Percentiles rank a stretch among this genome's conserved stretches.
phyloP scores from a whole-genome alignment of 2,329 filamentous ascomycete genomes.

The Aureobasidium sp. region DNA sequence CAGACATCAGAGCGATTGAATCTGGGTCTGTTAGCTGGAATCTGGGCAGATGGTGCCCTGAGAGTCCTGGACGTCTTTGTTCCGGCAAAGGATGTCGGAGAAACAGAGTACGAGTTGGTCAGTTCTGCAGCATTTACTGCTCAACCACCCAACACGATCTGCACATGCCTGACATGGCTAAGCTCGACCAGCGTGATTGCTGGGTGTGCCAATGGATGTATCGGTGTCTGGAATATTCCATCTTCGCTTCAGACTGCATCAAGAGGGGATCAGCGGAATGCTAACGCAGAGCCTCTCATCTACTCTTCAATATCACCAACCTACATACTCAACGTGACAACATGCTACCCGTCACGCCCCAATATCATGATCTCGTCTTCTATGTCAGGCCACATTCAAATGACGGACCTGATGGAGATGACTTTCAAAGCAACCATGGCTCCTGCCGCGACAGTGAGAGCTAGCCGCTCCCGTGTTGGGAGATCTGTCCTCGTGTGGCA shows the following conservation, averaged over 20 bases:
- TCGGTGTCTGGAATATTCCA: slow-evolving; percentile 45
- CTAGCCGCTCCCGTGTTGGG: slow-evolving; percentile 43
- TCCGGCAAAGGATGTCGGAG: slow-evolving; percentile 14
- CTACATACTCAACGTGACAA: slow-evolving; percentile 39
- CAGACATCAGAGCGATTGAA: slow-evolving; percentile 24
- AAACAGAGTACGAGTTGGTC: slow-evolving; percentile 31
- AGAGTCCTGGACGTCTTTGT: slow-evolving; percentile 45
- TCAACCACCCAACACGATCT: slow-evolving; percentile 44
- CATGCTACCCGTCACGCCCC: slow-evolving; percentile 47
- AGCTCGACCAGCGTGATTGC: slow-evolving; percentile 47
- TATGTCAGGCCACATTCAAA: slow-evolving; percentile 45
- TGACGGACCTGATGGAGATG: slow-evolving; percentile 46
- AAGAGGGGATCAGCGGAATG: slow-evolving; percentile 20
- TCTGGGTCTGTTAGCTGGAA: slow-evolving; percentile 46
- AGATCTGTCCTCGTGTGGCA: slow-evolving; percentile 44
- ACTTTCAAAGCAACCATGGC: slow-evolving; percentile 36
- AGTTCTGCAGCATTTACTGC: slow-evolving; percentile 42
- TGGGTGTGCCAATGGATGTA: slow-evolving; percentile 47
- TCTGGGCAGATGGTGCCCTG: slow-evolving; percentile 51
- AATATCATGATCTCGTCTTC: slow-evolving; percentile 45
- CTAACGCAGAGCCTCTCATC: slow-evolving; percentile 29
- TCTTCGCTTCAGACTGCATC: slow-evolving; percentile 28
- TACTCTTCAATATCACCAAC: slow-evolving; percentile 36
- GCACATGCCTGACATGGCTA: slow-evolving; percentile 49
- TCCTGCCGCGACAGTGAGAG: slow-evolving; percentile 34